Evolutionary conservation across 2,329 filamentous ascomycete species (phyloP).

Genomic region (Colletotrichum eleusines): DNA sequence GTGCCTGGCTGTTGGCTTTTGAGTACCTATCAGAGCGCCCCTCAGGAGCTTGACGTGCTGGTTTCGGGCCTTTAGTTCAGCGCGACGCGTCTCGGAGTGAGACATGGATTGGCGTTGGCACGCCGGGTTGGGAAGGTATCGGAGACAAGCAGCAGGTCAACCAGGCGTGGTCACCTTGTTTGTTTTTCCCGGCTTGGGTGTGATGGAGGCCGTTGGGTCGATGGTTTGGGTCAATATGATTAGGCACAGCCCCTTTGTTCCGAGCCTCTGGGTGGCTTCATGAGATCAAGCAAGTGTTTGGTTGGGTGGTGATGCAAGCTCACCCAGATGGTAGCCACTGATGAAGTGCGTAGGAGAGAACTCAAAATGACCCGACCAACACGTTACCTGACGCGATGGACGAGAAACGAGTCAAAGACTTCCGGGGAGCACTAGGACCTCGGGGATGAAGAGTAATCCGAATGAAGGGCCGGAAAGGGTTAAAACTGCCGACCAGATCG

Average conservation of each 20-base stretch:
- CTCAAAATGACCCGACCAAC: constrained; percentile 8
- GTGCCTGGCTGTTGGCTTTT: constrained; percentile 44
- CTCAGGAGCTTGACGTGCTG: constrained; percentile 46
- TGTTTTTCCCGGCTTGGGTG: constrained; percentile 47
- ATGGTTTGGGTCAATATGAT: constrained; percentile 41
- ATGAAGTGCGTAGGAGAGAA: constrained; percentile 6
- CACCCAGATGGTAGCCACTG: constrained; percentile 19
- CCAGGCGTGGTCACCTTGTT: constrained; percentile 39
- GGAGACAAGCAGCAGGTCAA: not conserved
- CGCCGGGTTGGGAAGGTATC: constrained; percentile 12
- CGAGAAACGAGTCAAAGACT: constrained; percentile 26
- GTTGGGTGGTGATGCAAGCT: constrained; percentile 12
- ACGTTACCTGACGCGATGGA: not conserved
- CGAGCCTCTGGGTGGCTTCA: not conserved
- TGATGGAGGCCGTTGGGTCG: constrained; percentile 46
- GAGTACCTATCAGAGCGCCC: constrained; percentile 44
- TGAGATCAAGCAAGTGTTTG: not conserved
- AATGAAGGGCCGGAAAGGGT: constrained; percentile 31
- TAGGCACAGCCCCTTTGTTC: constrained; percentile 8
- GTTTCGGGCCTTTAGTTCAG: constrained; percentile 15
- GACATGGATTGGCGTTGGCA: not conserved
- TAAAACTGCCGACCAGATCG: constrained; percentile 4
- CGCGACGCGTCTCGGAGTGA: constrained; percentile 18
- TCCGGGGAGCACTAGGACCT: constrained; percentile 17
- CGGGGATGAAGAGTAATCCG: constrained; percentile 19